These are phyloP conservation scores for Botryosphaeria agaves DNA, from an alignment of 2,329 filamentous ascomycete species.

Conservation along the genomic window DNA sequence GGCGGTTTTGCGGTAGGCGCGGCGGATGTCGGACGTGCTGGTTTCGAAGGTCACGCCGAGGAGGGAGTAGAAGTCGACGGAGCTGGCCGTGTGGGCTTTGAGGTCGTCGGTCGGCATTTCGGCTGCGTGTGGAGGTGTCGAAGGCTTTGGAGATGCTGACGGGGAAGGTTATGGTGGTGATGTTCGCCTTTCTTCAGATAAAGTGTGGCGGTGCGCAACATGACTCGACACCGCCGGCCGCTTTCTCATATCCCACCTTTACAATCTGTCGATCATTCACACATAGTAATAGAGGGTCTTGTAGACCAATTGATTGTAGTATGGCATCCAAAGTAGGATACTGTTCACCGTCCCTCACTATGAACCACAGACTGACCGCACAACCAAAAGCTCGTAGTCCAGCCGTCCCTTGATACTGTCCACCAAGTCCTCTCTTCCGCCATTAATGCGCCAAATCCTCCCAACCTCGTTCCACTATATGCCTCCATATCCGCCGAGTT, in stretches of 20 bases:
- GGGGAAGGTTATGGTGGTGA: background rate
- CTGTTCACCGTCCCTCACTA: background rate
- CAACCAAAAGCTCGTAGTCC: constrained; percentile 26
- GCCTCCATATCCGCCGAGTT: constrained; percentile 81
- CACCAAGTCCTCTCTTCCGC: constrained; percentile 36
- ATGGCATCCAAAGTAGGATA: background rate
- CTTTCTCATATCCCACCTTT: background rate
- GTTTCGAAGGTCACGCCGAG: constrained; percentile 49
- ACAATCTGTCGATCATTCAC: background rate
- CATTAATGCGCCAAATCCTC: constrained; percentile 35
- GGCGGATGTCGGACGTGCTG: constrained; percentile 55
- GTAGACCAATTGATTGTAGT: background rate
- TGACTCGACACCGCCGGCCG: too few species aligned
- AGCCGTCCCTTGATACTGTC: constrained; percentile 45
- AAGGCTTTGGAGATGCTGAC: constrained; percentile 5
- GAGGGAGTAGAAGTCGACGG: constrained; percentile 58
- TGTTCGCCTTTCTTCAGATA: background rate
- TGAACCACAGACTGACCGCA: background rate
- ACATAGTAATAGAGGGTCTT: background rate
- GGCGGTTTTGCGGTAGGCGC: constrained; percentile 69
- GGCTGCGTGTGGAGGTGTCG: background rate
- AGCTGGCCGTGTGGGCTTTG: constrained; percentile 20
- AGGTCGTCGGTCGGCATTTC: constrained; percentile 24
- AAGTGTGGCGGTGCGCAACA: too few species aligned
- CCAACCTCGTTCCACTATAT: constrained; percentile 69